Evolutionary conservation across 352 stramenopile genomes (phyloP).

Genomic region (Phytophthora pisi): DNA sequence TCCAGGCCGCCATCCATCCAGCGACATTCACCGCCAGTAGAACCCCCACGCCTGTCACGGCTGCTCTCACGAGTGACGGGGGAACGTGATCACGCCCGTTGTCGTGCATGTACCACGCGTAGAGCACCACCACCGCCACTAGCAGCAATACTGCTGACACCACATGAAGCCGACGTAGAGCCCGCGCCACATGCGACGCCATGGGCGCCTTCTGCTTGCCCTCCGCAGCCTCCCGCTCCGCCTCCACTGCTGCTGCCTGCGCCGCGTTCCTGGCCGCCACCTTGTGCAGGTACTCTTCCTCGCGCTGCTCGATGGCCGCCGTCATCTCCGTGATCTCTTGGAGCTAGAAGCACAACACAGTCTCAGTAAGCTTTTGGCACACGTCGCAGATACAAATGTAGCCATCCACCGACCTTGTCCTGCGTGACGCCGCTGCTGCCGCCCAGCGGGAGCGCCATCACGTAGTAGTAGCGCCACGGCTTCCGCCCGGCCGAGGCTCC

Average conservation of each 20-base stretch:
- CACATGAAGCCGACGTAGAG: constrained; percentile 38
- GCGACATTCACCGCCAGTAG: constrained; percentile 27
- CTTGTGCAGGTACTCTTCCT: constrained; percentile 57
- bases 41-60: not conserved
- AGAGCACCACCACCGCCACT: constrained; percentile 18
- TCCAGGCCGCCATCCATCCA: constrained; percentile 26
- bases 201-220: constrained; percentile 25
- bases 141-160: constrained; percentile 30
- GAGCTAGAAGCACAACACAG: constrained; percentile 35
- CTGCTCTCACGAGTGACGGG: constrained; percentile 2
- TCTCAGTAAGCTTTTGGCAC: not conserved
- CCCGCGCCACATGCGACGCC: constrained; percentile 24
- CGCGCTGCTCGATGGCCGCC: constrained; percentile 44
- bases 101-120: constrained; percentile 2
- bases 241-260: constrained; percentile 27
- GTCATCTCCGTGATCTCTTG: constrained; percentile 54
- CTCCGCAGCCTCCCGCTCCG: constrained; percentile 9
- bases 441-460: constrained; percentile 51
- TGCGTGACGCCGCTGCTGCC: constrained; percentile 27
- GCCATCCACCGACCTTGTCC: constrained; percentile 45
- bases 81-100: constrained; percentile 7
- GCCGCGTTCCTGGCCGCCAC: constrained; percentile 41
- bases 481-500: constrained; percentile 37
- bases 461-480: constrained; percentile 78
- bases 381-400: constrained; percentile 8